Evolutionary conservation across 2,329 filamentous ascomycete genomes (phyloP).

Genomic region (Dothistroma pini): DNA sequence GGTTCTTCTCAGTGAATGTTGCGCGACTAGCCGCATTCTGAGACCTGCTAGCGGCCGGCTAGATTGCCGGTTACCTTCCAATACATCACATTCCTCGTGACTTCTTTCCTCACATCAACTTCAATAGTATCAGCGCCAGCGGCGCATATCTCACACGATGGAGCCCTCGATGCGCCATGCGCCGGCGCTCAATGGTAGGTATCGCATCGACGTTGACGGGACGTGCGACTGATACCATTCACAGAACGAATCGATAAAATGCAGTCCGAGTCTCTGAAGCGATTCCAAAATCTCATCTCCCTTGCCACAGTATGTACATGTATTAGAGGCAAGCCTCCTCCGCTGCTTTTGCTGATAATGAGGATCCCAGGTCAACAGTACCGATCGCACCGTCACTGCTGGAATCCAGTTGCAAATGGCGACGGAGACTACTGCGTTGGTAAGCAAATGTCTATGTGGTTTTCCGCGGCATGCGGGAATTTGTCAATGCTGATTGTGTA

Average conservation of each 20-base stretch:
- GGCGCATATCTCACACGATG: neutral
- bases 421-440: constrained; percentile 57
- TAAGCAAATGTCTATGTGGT: constrained; percentile 29
- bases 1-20: neutral
- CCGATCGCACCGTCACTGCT: constrained; percentile 54
- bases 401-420: constrained; percentile 57
- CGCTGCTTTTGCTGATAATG: neutral
- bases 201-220: neutral
- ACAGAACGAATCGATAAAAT: constrained; percentile 40
- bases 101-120: neutral
- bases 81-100: neutral
- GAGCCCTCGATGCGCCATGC: constrained; percentile 2
- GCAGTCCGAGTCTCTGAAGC: constrained; percentile 44
- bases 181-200: neutral
- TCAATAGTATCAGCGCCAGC: neutral
- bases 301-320: constrained; percentile 47
- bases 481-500: neutral
- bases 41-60: no score
- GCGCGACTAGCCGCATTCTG: neutral
- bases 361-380: constrained; percentile 43
- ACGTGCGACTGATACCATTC: neutral
- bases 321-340: no score
- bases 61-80: no score
- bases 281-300: constrained; percentile 55
- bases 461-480: neutral